A percentile compares a stretch with the other conserved stretches of the same genome.
Evolutionary conservation across 192 early-diverging fungal species (phyloP).

Genomic region (Obelidium mucronatum): DNA sequence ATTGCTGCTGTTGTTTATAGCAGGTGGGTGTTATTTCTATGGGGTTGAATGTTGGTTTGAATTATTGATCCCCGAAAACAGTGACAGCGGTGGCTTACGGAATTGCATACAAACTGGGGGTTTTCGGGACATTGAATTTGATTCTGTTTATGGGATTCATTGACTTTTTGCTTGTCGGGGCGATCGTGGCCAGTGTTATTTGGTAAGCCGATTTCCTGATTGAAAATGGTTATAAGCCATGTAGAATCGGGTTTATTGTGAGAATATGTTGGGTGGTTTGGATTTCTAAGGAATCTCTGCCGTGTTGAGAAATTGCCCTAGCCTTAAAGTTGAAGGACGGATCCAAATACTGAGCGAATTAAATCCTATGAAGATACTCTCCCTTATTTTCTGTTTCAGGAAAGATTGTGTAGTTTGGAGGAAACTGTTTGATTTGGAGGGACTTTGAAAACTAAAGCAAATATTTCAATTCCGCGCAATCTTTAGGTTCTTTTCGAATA

Average conservation of each 20-base stretch:
- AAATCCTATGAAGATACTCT: no score
- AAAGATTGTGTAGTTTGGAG: no score
- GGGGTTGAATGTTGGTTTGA: background rate
- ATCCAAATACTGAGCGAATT: no score
- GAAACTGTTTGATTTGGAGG: no score
- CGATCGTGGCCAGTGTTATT: constrained; percentile 69
- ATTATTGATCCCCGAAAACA: constrained; percentile 37
- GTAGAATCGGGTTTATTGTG: no score
- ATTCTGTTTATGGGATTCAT: constrained; percentile 84
- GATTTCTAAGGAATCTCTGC: no score
- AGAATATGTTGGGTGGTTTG: no score
- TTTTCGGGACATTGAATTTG: constrained; percentile 73
- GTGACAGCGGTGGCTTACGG: constrained; percentile 86
- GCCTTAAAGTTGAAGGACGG: no score
- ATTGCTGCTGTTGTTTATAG: constrained; percentile 70
- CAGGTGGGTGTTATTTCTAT: constrained; percentile 55
- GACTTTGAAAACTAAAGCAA: constrained; percentile 1
- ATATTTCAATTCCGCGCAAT: background rate
- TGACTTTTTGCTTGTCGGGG: constrained; percentile 80
- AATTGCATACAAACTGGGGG: constrained; percentile 72
- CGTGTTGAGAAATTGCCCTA: no score
- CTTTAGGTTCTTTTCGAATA: constrained; percentile 76
- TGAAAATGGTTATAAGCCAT: no score
- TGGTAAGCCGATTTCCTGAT: constrained; percentile 75
- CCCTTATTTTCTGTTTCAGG: no score